Evolutionary conservation across 257 asterid species (phyloP), one percentile per base, ranked within the genome.

Genomic region (Rauvolfia tetraphylla): DNA sequence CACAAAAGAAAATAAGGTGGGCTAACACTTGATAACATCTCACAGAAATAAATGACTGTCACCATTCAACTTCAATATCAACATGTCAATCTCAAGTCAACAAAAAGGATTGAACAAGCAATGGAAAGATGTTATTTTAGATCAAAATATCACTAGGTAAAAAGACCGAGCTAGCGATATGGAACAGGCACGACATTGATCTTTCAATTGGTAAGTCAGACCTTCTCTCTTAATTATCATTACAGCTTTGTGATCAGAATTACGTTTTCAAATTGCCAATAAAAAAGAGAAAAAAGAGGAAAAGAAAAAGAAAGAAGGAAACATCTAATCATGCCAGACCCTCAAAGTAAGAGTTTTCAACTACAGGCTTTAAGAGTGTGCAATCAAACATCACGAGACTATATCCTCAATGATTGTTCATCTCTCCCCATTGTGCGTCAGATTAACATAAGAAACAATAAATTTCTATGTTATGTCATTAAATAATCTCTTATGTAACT

Each of bases 61-160:
- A 48, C 75, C 53, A 73, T 71, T 57, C 68, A 42, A 36, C 34
- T 62, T 68, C 54, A 25, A 61, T 31, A 20, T 48, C 41, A 76
- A 39, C 6, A 22, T 44, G 49, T 34, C 17, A 27, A 31, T 65
- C 15, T 65, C 70, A 65, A 65, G 17, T 27, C 13, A 65, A 4
- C 41, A 33, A 17, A 33, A 33, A 38, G n/a, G 23, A 63, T 63
- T 63, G 41, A 63, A 20, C 25, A 14, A 65, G 20, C 41, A 65
- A 65, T 3, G 27, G 1, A 22, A 22, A 3, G 13, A 65, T 34
- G 46, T 65, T 15, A 65, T 65, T 33, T 46, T 46, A 65, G 22
- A 3, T 33, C 12, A 62, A 27, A 62, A 62, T 42, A 62, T 34
- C 27, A 65, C 15, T 7, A 31, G 9, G 36, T 65, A 4, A 34